Conservation (phyloP, 164 flowering plant genomes). For the Chloranthus sessilifolius region DNA sequence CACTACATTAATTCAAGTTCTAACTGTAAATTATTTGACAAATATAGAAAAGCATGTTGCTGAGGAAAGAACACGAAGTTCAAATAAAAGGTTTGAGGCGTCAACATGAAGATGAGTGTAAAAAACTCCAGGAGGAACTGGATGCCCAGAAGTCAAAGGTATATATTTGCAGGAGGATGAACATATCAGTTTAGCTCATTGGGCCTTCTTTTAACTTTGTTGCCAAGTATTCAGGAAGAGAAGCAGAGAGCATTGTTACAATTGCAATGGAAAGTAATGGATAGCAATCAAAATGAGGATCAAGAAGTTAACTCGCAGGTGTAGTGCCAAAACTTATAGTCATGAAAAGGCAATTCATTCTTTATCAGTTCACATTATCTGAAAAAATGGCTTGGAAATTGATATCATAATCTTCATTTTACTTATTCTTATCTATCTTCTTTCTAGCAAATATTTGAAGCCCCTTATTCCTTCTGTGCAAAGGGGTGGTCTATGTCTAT, state of each 20-base stretch:
- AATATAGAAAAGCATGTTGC: conserved; percentile 39
- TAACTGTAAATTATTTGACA: not conserved
- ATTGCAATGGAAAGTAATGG: conserved; percentile 91
- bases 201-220: conserved; percentile 3
- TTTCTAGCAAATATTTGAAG: too few relatives aligned
- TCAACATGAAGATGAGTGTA: conserved; percentile 75
- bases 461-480: too few relatives aligned
- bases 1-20: not conserved
- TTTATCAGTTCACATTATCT: too few relatives aligned
- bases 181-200: not conserved
- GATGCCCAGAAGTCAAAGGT: conserved; percentile 76
- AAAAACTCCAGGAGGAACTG: conserved; percentile 69
- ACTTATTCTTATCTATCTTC: not conserved
- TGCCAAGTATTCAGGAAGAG: conserved; percentile 57
- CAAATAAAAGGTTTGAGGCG: conserved; percentile 53
- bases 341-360: too few relatives aligned
- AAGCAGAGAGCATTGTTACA: conserved; percentile 81
- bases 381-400: too few relatives aligned
- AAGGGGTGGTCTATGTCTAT: too few relatives aligned
- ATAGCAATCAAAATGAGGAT: conserved; percentile 65
- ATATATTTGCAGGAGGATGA: conserved; percentile 6
- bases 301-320: conserved; percentile 91
- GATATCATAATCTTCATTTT: not conserved
- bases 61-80: conserved; percentile 71
- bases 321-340: not conserved